Base-by-base conservation (phyloP, 1,139 yeast genomes). In the Protomyces inundatus region DNA sequence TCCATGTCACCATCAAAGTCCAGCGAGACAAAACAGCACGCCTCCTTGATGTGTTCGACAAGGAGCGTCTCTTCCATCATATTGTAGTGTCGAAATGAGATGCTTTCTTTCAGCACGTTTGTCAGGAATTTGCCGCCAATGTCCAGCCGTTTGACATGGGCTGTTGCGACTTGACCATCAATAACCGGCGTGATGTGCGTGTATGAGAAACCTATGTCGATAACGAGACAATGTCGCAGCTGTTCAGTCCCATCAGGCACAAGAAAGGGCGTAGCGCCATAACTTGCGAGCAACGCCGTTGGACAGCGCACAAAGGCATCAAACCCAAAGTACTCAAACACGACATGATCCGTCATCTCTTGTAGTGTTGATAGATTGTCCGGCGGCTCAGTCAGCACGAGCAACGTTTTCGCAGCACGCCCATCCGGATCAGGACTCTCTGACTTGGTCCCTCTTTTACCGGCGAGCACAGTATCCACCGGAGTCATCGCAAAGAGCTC, bases 281-380 rank as follows among this genome's bases (percentile, higher is more conserved):
- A 78, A 88, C 91, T 88, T 0, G 97, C 96, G 0, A 87, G 83
- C 66, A 88, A 79, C 0, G 87, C 82, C 0, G 86, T 86, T 0
- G 90, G 82, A 50, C 79, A 78, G 54, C 91, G 73, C 66, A 83
- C 83, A 68, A 85, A 84, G 48, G 84, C 82, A 39, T 80, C 80
- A 72, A 93, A 88, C 6, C 90, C 96, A 71, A 86, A 93, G 72
- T 95, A 98, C 74, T 95, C 99, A 77, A 95, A 91, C 2, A 95
- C 82, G 0, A 93, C 87, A 75, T 91, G 97, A 73, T 93, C 98
- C 35, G 90, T 87, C 73, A 88, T 88, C 70, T 86, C 84, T 52
- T 96, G 88, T 52, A 93, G 78, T 64, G 86, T 88, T 0, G 97
- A 95, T 54, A 93, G 76, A 64, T 90, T 88, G 72, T 87, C 85